Evolutionary conservation across 176 grass and related monocot genomes (phyloP).

Genomic region (Avena sativa): DNA sequence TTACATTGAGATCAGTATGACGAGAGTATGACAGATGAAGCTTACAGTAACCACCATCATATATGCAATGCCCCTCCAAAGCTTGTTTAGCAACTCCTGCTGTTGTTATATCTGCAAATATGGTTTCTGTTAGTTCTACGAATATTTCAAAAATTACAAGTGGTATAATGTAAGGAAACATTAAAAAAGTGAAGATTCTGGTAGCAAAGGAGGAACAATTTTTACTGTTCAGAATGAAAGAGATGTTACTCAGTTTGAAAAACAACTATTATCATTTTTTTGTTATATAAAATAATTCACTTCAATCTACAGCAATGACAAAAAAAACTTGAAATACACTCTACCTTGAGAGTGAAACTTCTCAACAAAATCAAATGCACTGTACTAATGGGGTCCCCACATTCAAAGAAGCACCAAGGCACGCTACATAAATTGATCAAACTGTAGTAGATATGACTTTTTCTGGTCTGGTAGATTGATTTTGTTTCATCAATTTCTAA

Average conservation of each 20-base stretch:
- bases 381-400: neutral
- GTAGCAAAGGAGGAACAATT: conserved; percentile 18
- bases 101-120: conserved; percentile 67
- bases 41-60: conserved; percentile 99
- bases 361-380: conserved; percentile 5
- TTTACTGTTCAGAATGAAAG: neutral
- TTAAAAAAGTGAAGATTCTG: neutral
- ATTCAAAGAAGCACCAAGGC: neutral
- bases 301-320: conserved; percentile 13
- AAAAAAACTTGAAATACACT: conserved; percentile 4
- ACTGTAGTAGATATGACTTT: neutral
- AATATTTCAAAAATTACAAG: neutral
- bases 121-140: conserved; percentile 8
- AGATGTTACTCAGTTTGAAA: neutral
- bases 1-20: conserved; percentile 99
- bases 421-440: conserved; percentile 28
- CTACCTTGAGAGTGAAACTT: neutral
- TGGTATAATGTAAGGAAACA: neutral
- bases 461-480: neutral
- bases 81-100: conserved; percentile 95
- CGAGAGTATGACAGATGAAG: conserved; percentile 99
- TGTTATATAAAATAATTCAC: conserved; percentile 27
- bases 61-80: conserved; percentile 99
- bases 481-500: neutral
- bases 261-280: neutral